Evolutionary conservation across 306 rosid genomes (phyloP), one percentile per base, ranked within the genome.

Genomic region (Heteromeles arbutifolia): DNA sequence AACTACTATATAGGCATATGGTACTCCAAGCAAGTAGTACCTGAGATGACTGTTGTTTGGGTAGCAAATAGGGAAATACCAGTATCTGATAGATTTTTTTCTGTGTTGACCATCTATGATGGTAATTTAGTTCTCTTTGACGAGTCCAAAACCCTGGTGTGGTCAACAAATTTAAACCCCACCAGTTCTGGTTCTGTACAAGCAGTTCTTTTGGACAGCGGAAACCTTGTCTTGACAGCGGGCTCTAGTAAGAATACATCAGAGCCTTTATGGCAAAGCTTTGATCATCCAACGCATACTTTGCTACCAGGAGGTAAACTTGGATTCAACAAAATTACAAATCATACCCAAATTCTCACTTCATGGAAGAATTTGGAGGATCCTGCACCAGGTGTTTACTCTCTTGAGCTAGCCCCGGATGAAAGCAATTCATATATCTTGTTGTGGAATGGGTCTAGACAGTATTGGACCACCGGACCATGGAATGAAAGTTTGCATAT

Each of bases 1-100:
- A 86, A 90, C 43, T 88, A 84, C 81, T 90, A 90, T 69, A 75
- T 86, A 81, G 89, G 92, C 73, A 88, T 86, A 3, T 86, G 92
- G 96, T 84, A 86, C 87, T 14, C 37, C 75, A 74, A 15, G 26
- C 68, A 71, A 5, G 6, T 80, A 17, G 18, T 6, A 5, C 52
- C 28, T 1, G 0, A 6, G 22, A 5, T 6, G 65, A 80, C 89
- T 65, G 5, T 43, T 56, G 89, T 88, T 70, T 90, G 90, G 96
- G 88, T 81, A 3, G 96, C 92, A 28, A 90, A 90, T 28, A 84
- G 92, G 82, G 84, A 90, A 18, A 21, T 64, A 17, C 92, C 92
- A 2, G 74, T 90, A 10, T 76, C 87, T 9, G 84, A 88, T 31
- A 86, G 58, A 80, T 70, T 68, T 67, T 75, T 82, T 7, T 86